These are phyloP conservation scores for Penicillium vulpinum DNA, from an alignment of 2,329 filamentous ascomycete genomes.

Conservation along the genomic window DNA sequence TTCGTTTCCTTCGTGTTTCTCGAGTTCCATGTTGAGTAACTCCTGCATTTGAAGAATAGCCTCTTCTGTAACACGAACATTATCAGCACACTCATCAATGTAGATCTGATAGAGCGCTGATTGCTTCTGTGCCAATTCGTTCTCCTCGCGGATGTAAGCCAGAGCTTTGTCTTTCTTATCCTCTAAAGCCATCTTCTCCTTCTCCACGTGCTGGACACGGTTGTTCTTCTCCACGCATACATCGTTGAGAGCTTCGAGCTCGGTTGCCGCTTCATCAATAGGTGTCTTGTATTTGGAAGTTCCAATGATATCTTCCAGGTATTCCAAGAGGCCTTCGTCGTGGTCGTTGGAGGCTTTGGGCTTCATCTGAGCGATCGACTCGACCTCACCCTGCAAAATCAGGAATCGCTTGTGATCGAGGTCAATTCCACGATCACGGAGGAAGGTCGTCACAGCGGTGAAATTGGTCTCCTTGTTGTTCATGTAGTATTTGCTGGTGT, in stretches of 20 bases:
- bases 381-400: constrained; percentile 95
- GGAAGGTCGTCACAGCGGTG: constrained; percentile 81
- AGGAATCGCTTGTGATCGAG: constrained; percentile 97
- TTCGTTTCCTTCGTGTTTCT: constrained; percentile 88
- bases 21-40: constrained; percentile 80
- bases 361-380: constrained; percentile 99
- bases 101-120: constrained; percentile 91
- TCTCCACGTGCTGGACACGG: constrained; percentile 95
- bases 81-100: constrained; percentile 83
- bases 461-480: constrained; percentile 88
- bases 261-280: constrained; percentile 87
- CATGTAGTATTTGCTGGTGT: constrained; percentile 97
- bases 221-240: constrained; percentile 92
- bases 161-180: constrained; percentile 96
- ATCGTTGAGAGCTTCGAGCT: constrained; percentile 91
- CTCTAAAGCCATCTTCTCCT: constrained; percentile 88
- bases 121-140: constrained; percentile 85
- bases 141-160: constrained; percentile 86
- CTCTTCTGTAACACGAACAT: constrained; percentile 83
- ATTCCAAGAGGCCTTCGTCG: constrained; percentile 93
- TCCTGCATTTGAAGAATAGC: constrained; percentile 88
- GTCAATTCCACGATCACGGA: constrained; percentile 87
- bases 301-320: constrained; percentile 97
- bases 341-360: constrained; percentile 92
- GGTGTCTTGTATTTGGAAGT: constrained; percentile 98